These are phyloP conservation scores for Talaromyces liani DNA, from an alignment of 495 filamentous ascomycete genomes.

Conservation along the genomic window DNA sequence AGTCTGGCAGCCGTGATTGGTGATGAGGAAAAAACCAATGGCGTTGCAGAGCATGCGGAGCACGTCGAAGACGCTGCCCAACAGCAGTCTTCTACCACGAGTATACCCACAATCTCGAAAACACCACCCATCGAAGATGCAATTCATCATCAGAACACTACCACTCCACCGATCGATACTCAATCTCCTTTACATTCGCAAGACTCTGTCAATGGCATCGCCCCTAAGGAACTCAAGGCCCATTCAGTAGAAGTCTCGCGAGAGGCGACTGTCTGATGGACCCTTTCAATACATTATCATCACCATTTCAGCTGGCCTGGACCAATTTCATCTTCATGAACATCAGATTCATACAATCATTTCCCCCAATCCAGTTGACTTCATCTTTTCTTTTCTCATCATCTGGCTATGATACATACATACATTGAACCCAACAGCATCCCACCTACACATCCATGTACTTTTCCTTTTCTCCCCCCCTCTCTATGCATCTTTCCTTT, in stretches of 20 bases:
- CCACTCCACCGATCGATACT: not conserved
- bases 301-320: not conserved
- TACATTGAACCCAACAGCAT: not conserved
- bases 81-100: not conserved
- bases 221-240: slow-evolving; percentile 6
- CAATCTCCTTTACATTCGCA: not conserved
- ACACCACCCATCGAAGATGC: not conserved
- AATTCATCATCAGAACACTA: not conserved
- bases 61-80: slow-evolving; percentile 30
- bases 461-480: not conserved
- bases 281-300: not conserved
- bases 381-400: not conserved
- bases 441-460: not conserved
- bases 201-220: not conserved
- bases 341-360: not conserved
- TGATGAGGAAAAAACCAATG: slow-evolving; percentile 43
- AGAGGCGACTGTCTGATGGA: slow-evolving; percentile 1
- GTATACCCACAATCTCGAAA: not conserved
- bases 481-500: not conserved
- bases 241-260: slow-evolving; percentile 5
- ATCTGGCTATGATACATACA: not conserved
- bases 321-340: not conserved
- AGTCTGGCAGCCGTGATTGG: slow-evolving; percentile 83
- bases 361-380: not conserved
- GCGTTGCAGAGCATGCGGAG: slow-evolving; percentile 29